Evolutionary conservation across 306 rosid genomes (phyloP).

Genomic region (Begonia peltatifolia): DNA sequence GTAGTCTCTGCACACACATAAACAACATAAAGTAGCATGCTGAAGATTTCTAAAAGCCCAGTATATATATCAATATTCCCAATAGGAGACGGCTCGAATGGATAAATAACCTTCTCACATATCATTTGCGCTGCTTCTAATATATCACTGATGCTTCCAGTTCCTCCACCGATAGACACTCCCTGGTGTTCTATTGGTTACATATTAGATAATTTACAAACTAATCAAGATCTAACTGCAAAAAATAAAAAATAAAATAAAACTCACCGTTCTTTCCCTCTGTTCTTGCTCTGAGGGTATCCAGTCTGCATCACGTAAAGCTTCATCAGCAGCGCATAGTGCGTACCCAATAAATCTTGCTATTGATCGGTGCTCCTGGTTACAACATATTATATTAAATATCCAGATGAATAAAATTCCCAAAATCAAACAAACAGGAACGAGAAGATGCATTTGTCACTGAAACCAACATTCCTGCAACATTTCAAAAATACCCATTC

Average conservation of each 20-base stretch:
- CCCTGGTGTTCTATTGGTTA: constrained; percentile 43
- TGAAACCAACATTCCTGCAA: background rate
- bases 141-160: constrained; percentile 73
- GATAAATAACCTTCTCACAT: constrained; percentile 56
- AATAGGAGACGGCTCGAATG: background rate
- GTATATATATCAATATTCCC: background rate
- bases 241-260: constrained; percentile 3
- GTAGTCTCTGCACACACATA: constrained; percentile 43
- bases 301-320: constrained; percentile 84
- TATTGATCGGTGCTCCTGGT: constrained; percentile 68
- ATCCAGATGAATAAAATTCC: too few species aligned
- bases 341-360: constrained; percentile 88
- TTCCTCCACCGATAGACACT: constrained; percentile 92
- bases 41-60: constrained; percentile 5
- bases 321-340: constrained; percentile 92
- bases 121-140: constrained; percentile 78
- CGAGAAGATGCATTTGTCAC: background rate
- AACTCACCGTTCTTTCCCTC: constrained; percentile 71
- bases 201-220: constrained; percentile 10
- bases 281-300: constrained; percentile 53
- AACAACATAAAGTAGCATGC: constrained; percentile 1
- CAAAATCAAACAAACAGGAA: too few species aligned
- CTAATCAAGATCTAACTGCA: constrained; percentile 1
- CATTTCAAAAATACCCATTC: too few species aligned
- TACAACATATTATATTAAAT: constrained; percentile 4